These are phyloP conservation scores for Boletellus ananiceps DNA, from an alignment of 768 basidiomycete species.

Conservation along the genomic window DNA sequence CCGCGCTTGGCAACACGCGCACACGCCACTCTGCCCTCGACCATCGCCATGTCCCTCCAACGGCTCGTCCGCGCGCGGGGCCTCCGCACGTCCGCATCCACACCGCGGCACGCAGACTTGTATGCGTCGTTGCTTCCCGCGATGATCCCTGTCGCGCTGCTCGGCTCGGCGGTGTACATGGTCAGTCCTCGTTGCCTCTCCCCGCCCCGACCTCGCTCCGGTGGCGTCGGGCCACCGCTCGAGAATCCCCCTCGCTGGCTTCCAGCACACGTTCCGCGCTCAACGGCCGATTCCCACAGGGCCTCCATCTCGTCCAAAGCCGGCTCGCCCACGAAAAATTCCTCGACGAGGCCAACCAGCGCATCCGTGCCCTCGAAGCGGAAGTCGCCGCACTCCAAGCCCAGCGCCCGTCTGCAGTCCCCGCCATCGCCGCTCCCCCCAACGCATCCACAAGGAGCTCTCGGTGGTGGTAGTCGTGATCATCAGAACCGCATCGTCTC, in stretches of 20 bases:
- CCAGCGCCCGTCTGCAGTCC: conserved; percentile 1
- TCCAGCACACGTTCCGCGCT: conserved; percentile 9
- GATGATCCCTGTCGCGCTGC: conserved; percentile 73
- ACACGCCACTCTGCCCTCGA: not conserved
- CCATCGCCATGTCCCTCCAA: conserved; percentile 7
- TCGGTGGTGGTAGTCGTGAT: conserved; percentile 13
- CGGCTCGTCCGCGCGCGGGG: not conserved
- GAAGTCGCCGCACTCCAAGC: conserved; percentile 45
- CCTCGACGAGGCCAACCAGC: conserved; percentile 54
- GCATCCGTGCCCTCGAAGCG: conserved; percentile 52
- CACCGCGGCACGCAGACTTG: conserved; percentile 50
- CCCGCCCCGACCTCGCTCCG: too few species aligned
- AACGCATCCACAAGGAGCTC: not conserved
- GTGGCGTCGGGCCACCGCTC: too few species aligned
- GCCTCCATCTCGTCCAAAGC: conserved; percentile 58
- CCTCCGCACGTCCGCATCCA: conserved; percentile 7
- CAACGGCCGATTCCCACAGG: conserved; percentile 37
- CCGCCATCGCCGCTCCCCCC: not conserved
- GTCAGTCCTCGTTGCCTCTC: conserved; percentile 35
- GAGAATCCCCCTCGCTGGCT: too few species aligned
- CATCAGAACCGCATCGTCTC: too few species aligned
- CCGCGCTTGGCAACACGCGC: too few species aligned
- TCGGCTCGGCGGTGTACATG: conserved; percentile 77
- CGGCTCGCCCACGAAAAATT: conserved; percentile 68
- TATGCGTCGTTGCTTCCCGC: conserved; percentile 67